Percentiles rank a stretch among this genome's conserved stretches.
Evolutionary conservation across 352 stramenopile genomes (phyloP).

Genomic region (Pythium diclinum): DNA sequence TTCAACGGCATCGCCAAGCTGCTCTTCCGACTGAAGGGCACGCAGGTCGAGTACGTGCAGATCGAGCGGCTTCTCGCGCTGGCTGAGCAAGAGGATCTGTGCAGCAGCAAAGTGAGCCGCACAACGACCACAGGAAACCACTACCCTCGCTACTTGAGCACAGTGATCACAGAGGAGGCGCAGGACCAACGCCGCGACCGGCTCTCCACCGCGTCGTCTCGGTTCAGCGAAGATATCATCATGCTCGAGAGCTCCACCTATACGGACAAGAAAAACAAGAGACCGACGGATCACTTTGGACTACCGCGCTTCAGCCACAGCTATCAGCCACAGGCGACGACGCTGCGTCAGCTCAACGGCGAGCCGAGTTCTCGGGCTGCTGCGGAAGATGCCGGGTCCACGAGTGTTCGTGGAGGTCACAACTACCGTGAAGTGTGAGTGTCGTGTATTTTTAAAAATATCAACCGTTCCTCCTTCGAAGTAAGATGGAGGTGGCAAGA

Average conservation of each 20-base stretch:
- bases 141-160: conserved; percentile 8
- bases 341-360: neutral
- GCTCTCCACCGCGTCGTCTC: conserved; percentile 2
- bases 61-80: conserved; percentile 15
- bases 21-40: conserved; percentile 21
- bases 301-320: neutral
- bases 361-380: neutral
- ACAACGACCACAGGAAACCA: neutral
- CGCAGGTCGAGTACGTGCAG: conserved; percentile 19
- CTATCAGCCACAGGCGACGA: neutral
- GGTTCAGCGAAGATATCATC: conserved; percentile 11
- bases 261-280: neutral
- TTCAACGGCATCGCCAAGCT: conserved; percentile 29
- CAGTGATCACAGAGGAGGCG: conserved; percentile 12
- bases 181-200: conserved; percentile 6
- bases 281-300: conserved; percentile 6
- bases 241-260: conserved; percentile 16
- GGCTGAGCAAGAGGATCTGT: conserved; percentile 5
- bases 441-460: neutral
- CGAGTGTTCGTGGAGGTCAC: neutral
- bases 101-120: neutral
- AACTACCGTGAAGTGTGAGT: conserved; percentile 2
- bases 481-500: neutral
- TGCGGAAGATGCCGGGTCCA: neutral
- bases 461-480: neutral